Evolutionary conservation across 805 yeast genomes (phyloP).

Genomic region (Yarrowia porcina): DNA sequence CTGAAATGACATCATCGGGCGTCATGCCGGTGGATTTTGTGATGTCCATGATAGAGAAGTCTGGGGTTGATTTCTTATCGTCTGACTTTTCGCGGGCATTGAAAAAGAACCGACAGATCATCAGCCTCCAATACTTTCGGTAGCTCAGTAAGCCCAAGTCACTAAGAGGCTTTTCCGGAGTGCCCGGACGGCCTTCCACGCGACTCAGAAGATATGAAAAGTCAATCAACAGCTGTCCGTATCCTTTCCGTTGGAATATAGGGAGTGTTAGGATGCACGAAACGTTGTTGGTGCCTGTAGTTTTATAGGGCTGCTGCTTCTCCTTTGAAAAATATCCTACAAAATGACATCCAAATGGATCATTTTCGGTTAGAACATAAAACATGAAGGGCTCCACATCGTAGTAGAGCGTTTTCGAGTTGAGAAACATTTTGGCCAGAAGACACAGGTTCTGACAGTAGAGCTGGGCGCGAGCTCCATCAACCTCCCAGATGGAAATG

Average conservation of each 20-base stretch:
- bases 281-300: slow-evolving; percentile 51
- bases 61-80: not conserved
- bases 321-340: slow-evolving; percentile 96
- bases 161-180: slow-evolving; percentile 93
- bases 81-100: not conserved
- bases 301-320: slow-evolving; percentile 38
- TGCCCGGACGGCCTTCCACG: slow-evolving; percentile 74
- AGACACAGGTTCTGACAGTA: slow-evolving; percentile 90
- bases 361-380: slow-evolving; percentile 74
- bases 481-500: slow-evolving; percentile 82
- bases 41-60: slow-evolving; percentile 54
- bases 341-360: slow-evolving; percentile 59
- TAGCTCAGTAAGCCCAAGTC: slow-evolving; percentile 83
- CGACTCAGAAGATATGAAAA: slow-evolving; percentile 79
- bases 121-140: slow-evolving; percentile 77
- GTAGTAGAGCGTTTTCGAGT: slow-evolving; percentile 86
- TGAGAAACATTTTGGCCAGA: slow-evolving; percentile 80
- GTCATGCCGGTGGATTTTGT: slow-evolving; percentile 79
- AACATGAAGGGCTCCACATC: slow-evolving; percentile 95
- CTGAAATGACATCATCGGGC: slow-evolving; percentile 80
- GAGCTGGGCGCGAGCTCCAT: slow-evolving; percentile 75
- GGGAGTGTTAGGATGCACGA: slow-evolving; percentile 92
- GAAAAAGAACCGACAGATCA: slow-evolving; percentile 45
- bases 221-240: slow-evolving; percentile 83
- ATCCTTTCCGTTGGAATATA: slow-evolving; percentile 79